Conservation (phyloP, 768 basidiomycete species). For the Tulasnella sp. region DNA sequence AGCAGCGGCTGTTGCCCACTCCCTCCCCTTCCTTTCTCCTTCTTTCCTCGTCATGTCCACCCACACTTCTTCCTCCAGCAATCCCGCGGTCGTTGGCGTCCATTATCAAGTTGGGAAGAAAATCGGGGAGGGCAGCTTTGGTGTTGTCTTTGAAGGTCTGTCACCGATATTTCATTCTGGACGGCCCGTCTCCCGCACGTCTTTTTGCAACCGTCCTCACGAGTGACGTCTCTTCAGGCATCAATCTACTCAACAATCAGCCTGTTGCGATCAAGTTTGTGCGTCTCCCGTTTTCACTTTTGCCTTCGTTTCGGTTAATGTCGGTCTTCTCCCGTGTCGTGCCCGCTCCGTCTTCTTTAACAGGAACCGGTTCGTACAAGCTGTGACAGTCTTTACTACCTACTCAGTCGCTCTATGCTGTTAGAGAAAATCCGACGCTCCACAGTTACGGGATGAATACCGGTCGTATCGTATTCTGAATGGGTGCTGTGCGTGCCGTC, state of each 20-base stretch:
- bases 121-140: slow-evolving; percentile 98
- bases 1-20: neutral
- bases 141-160: slow-evolving; percentile 44
- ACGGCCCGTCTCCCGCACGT: neutral
- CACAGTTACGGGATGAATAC: slow-evolving; percentile 96
- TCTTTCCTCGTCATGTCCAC: slow-evolving; percentile 10
- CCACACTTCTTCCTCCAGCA: slow-evolving; percentile 14
- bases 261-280: slow-evolving; percentile 99
- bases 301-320: neutral
- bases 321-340: neutral
- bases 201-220: neutral
- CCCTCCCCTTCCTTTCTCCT: slow-evolving; percentile 3
- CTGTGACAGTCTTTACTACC: neutral
- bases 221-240: slow-evolving; percentile 38
- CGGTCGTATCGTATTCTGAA: slow-evolving; percentile 87
- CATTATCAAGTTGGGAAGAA: slow-evolving; percentile 68
- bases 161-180: neutral
- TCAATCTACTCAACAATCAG: slow-evolving; percentile 94
- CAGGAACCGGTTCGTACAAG: slow-evolving; percentile 12
- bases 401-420: too few species aligned
- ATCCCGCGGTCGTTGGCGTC: slow-evolving; percentile 14
- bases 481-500: slow-evolving; percentile 52
- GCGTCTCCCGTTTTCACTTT: slow-evolving; percentile 30
- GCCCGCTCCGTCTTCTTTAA: too few species aligned
- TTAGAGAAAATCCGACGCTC: slow-evolving; percentile 67